Conservation (phyloP, 2,329 filamentous ascomycete genomes). For the Pseudogymnoascus sp. region DNA sequence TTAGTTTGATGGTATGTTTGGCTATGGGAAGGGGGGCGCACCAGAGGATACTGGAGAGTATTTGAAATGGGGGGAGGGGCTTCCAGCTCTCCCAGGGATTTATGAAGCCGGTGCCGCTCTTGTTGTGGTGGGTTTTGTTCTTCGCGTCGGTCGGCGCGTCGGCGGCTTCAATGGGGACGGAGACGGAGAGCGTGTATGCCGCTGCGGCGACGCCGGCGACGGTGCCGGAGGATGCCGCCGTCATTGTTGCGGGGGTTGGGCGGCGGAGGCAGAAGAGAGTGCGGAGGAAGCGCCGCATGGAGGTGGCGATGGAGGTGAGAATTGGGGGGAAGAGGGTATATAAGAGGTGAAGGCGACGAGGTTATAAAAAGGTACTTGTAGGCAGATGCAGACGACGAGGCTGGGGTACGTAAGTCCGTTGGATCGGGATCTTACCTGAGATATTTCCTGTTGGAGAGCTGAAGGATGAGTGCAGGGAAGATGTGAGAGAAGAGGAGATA, state of each 20-base stretch:
- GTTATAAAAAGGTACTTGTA: not conserved
- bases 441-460: not conserved
- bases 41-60: conserved; percentile 34
- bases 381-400: not conserved
- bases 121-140: conserved; percentile 43
- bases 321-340: not conserved
- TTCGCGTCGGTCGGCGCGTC: conserved; percentile 26
- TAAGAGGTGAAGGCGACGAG: not conserved
- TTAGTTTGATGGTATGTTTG: conserved; percentile 8
- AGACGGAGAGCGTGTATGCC: not conserved
- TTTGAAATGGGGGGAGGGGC: conserved; percentile 28
- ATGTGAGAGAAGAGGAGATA: conserved; percentile 3
- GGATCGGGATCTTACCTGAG: not conserved
- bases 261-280: not conserved
- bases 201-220: not conserved
- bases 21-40: conserved; percentile 23
- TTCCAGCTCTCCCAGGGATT: conserved; percentile 51
- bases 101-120: conserved; percentile 45
- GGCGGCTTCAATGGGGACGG: not conserved
- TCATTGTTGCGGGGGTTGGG: not conserved
- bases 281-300: not conserved
- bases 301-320: not conserved
- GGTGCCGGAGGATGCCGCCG: not conserved
- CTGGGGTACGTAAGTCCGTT: not conserved
- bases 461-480: not conserved